Evolutionary conservation across 1,284 basidiomycete species (phyloP).

Genomic region (Sporisorium graminicola): DNA sequence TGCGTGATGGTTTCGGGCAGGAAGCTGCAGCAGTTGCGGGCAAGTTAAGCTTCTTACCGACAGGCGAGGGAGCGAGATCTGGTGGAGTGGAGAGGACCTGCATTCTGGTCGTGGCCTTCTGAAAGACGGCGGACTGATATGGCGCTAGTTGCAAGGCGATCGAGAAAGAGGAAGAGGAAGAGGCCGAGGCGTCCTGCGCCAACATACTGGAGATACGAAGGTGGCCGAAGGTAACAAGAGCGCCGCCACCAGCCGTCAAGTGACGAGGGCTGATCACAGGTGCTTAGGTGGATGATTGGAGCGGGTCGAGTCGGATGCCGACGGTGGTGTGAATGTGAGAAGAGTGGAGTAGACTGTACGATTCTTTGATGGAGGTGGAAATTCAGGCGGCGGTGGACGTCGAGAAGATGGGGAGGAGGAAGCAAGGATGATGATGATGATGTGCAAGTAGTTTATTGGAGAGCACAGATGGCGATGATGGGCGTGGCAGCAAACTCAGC

Average conservation of each 20-base stretch:
- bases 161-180: not conserved
- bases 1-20: not conserved
- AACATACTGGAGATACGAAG: conserved; percentile 2
- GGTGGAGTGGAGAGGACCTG: conserved; percentile 17
- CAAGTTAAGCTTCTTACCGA: not conserved
- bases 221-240: not conserved
- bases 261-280: not conserved
- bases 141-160: conserved; percentile 4
- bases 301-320: not conserved
- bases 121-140: conserved; percentile 22
- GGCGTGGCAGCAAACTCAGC: not conserved
- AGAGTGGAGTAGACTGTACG: not conserved
- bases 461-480: not conserved
- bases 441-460: not conserved
- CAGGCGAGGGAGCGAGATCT: not conserved
- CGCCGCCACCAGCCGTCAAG: not conserved
- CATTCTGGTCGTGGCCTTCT: conserved; percentile 13
- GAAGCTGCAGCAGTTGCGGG: not conserved
- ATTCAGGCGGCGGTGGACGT: too few relatives aligned
- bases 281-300: not conserved
- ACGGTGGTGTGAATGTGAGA: not conserved
- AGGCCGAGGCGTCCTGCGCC: too few relatives aligned
- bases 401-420: not conserved
- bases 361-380: too few relatives aligned
- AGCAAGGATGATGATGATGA: not conserved